phyloP scores from a whole-genome alignment of 805 yeast species.

The Kuraishia ogatae region DNA sequence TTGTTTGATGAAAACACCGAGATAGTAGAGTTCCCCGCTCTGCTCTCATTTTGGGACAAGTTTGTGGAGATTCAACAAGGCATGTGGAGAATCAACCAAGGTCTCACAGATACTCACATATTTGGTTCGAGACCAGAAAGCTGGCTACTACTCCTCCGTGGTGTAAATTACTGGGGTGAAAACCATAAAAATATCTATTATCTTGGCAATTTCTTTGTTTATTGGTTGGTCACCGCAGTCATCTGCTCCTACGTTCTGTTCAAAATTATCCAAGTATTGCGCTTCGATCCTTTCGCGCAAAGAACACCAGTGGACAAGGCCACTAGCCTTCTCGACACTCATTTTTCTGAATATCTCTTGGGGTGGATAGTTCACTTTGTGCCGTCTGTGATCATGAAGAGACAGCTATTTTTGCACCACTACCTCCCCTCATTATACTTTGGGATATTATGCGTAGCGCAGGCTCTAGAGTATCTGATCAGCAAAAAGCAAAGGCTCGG shows the following conservation, averaged over 20 bases:
- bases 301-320: not conserved
- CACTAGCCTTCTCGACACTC: slow-evolving; percentile 12
- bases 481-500: slow-evolving; percentile 21
- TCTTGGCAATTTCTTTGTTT: slow-evolving; percentile 56
- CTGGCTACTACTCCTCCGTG: slow-evolving; percentile 56
- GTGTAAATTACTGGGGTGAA: slow-evolving; percentile 49
- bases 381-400: slow-evolving; percentile 39
- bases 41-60: slow-evolving; percentile 38
- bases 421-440: slow-evolving; percentile 45
- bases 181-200: slow-evolving; percentile 40
- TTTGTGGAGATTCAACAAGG: slow-evolving; percentile 46
- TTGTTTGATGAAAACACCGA: slow-evolving; percentile 24
- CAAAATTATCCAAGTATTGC: slow-evolving; percentile 1
- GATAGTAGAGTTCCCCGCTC: slow-evolving; percentile 17
- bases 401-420: slow-evolving; percentile 33
- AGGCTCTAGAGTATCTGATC: slow-evolving; percentile 28
- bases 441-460: slow-evolving; percentile 26
- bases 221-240: slow-evolving; percentile 34
- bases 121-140: slow-evolving; percentile 47
- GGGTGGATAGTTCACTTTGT: slow-evolving; percentile 54
- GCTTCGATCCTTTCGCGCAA: not conserved
- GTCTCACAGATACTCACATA: slow-evolving; percentile 36
- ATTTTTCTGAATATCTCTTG: slow-evolving; percentile 27
- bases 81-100: slow-evolving; percentile 42
- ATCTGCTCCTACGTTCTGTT: slow-evolving; percentile 17